These are phyloP conservation scores for Cucurbita maxima DNA, from an alignment of 306 rosid species.

Conservation along the genomic window DNA sequence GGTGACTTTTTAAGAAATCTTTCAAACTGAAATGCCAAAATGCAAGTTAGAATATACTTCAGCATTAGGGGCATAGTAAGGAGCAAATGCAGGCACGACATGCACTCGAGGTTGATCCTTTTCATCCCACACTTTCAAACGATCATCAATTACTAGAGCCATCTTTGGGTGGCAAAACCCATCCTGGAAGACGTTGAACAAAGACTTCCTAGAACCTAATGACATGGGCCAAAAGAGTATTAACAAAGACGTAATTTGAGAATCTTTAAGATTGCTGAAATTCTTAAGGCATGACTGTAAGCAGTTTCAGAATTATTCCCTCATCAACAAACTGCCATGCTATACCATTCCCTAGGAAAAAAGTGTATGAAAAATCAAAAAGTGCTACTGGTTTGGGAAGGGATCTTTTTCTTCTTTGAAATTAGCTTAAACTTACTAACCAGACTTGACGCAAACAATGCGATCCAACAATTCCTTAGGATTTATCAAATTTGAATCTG, in stretches of 20 bases:
- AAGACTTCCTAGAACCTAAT: conserved; percentile 77
- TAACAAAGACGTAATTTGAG: conserved; percentile 4
- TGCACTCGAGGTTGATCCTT: conserved; percentile 95
- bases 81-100: conserved; percentile 99
- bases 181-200: conserved; percentile 87
- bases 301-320: not conserved
- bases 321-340: not conserved
- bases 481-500: conserved; percentile 85
- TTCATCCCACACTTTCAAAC: conserved; percentile 99
- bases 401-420: not conserved
- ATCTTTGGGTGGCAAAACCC: conserved; percentile 87
- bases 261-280: not conserved
- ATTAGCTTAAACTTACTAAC: conserved; percentile 29
- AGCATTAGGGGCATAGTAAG: conserved; percentile 95
- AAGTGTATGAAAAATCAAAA: not conserved
- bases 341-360: not conserved
- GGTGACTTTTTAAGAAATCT: not conserved
- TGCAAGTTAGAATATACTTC: conserved; percentile 38
- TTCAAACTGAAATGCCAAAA: conserved; percentile 12
- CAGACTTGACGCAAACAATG: conserved; percentile 93
- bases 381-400: not conserved
- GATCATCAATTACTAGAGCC: conserved; percentile 96
- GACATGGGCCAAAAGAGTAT: conserved; percentile 5
- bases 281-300: not conserved
- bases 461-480: conserved; percentile 74